A percentile compares a stretch with the other conserved stretches of the same genome.
These are phyloP conservation scores for Digitaria exilis DNA, from an alignment of 202 grass and related monocot species.

Conservation along the genomic window DNA sequence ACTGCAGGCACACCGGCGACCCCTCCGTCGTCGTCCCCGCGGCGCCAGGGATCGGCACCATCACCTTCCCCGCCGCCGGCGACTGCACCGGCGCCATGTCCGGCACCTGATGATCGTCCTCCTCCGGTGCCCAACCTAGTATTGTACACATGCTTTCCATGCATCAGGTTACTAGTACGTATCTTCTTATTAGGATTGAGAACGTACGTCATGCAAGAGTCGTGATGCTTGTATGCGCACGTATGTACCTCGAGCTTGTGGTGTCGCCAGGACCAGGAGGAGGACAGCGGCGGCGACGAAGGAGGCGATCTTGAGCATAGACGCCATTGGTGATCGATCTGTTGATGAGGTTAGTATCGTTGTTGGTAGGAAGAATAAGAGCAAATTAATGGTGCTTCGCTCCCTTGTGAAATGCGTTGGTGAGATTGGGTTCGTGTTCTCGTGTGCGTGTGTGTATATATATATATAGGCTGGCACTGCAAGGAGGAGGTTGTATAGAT, in stretches of 20 bases:
- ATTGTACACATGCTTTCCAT: neutral
- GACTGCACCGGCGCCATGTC: constrained; percentile 38
- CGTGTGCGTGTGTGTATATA: no score
- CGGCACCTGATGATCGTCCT: neutral
- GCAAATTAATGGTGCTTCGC: neutral
- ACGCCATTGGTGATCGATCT: neutral
- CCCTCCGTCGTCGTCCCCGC: neutral
- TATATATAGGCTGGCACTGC: neutral
- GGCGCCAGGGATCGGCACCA: neutral
- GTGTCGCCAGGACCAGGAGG: neutral
- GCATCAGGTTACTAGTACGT: neutral
- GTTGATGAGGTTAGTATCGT: neutral
- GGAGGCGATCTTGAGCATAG: neutral
- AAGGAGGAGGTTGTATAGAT: neutral
- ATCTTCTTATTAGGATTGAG: neutral
- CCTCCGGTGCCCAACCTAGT: neutral
- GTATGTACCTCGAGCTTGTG: constrained; percentile 23
- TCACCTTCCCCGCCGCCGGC: neutral
- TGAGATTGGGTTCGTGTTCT: no score
- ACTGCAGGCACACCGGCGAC: constrained; percentile 21
- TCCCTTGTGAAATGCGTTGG: no score
- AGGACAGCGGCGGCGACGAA: neutral
- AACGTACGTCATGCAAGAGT: neutral
- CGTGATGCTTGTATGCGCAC: no score
- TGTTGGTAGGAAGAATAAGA: neutral